phyloP scores from a whole-genome alignment of 2,329 filamentous ascomycete species.

The Lachnellula arida region DNA sequence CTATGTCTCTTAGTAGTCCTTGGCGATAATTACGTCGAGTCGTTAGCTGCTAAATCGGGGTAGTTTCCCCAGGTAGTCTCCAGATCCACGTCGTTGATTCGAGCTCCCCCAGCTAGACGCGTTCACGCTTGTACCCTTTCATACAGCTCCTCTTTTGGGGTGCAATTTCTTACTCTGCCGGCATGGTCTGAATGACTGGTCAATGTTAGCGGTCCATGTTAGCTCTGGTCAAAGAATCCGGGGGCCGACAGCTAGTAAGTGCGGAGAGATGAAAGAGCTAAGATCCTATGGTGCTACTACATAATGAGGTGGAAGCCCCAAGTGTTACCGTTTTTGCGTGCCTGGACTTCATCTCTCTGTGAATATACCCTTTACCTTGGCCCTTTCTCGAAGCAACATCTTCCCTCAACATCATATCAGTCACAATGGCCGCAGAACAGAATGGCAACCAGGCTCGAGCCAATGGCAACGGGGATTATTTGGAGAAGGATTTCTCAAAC shows the following conservation, averaged over 20 bases:
- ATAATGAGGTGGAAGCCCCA: neutral
- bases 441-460: conserved; percentile 19
- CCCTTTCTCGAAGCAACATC: neutral
- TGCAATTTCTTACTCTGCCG: neutral
- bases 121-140: neutral
- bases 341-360: neutral
- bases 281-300: neutral
- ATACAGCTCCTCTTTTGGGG: neutral
- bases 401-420: neutral
- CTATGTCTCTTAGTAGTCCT: too few species aligned
- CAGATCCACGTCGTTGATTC: neutral
- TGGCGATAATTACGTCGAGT: too few species aligned
- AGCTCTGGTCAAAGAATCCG: neutral
- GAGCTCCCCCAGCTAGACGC: neutral
- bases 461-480: conserved; percentile 17
- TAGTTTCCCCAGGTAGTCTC: neutral
- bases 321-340: neutral
- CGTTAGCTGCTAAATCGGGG: too few species aligned
- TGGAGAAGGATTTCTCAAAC: conserved; percentile 29
- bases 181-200: neutral
- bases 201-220: neutral
- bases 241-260: neutral
- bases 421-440: neutral
- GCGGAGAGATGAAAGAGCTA: neutral
- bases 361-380: neutral